These are phyloP conservation scores for Hyphodiscus sp. DNA, from an alignment of 2,329 filamentous ascomycete species.

Conservation along the genomic window DNA sequence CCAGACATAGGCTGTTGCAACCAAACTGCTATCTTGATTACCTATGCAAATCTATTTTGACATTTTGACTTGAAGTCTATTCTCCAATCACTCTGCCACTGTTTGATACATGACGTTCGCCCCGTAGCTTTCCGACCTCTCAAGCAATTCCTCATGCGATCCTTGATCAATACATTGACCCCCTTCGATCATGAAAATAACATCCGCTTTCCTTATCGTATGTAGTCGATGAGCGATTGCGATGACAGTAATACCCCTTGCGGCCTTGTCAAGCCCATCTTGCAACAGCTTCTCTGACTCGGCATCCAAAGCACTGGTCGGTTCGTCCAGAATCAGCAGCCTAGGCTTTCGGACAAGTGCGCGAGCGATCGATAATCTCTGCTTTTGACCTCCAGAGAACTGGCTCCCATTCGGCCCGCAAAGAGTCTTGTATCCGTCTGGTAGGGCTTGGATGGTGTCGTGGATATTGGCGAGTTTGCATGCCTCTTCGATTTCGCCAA, in stretches of 20 bases:
- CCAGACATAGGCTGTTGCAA: too few relatives aligned
- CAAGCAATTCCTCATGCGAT: conserved; percentile 47
- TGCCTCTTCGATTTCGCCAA: conserved; percentile 58
- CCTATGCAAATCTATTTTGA: too few relatives aligned
- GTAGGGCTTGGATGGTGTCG: conserved; percentile 56
- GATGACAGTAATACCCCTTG: conserved; percentile 47
- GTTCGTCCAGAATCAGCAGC: conserved; percentile 74
- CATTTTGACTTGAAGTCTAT: too few relatives aligned
- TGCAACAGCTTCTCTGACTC: conserved; percentile 62
- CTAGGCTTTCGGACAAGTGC: conserved; percentile 66
- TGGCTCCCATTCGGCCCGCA: conserved; percentile 67
- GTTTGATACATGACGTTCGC: conserved; percentile 33
- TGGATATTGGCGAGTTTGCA: conserved; percentile 65
- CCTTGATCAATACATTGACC: conserved; percentile 47
- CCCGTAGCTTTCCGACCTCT: conserved; percentile 42
- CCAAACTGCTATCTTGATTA: too few relatives aligned
- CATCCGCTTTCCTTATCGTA: conserved; percentile 49
- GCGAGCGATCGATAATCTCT: conserved; percentile 71
- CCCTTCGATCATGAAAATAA: conserved; percentile 51
- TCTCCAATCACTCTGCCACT: not conserved
- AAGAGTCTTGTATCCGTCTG: conserved; percentile 60
- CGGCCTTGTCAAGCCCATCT: conserved; percentile 54
- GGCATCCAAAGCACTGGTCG: conserved; percentile 68
- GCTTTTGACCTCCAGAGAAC: conserved; percentile 73
- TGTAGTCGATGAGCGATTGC: conserved; percentile 52